Evolutionary conservation across 1,139 yeast species (phyloP).

Genomic region (Candida glucosophila): DNA sequence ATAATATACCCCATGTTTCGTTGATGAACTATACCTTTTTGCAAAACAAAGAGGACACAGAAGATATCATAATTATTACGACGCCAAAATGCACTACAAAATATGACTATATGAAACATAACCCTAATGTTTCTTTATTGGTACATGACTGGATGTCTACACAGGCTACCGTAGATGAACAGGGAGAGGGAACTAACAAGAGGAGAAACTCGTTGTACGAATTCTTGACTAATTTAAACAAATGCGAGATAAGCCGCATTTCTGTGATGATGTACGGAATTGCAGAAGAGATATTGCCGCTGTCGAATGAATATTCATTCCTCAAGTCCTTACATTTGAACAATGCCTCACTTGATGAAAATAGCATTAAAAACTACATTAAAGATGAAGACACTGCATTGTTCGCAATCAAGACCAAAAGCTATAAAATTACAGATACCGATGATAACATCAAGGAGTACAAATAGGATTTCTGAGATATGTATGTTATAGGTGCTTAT

Average conservation of each 20-base stretch:
- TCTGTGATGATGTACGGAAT: constrained; percentile 72
- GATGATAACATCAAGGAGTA: constrained; percentile 55
- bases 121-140: constrained; percentile 69
- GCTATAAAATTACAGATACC: constrained; percentile 76
- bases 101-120: constrained; percentile 52
- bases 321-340: constrained; percentile 55
- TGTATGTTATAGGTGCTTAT: too few species aligned
- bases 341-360: constrained; percentile 60
- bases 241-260: constrained; percentile 64
- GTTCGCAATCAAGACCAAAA: constrained; percentile 52
- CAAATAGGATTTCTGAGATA: too few species aligned
- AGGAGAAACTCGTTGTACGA: constrained; percentile 45
- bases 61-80: constrained; percentile 54
- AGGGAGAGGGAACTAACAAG: constrained; percentile 11
- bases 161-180: constrained; percentile 16
- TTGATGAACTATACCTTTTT: constrained; percentile 83
- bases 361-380: constrained; percentile 45
- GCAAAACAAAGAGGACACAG: constrained; percentile 29
- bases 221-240: constrained; percentile 64
- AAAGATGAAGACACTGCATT: constrained; percentile 55
- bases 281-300: constrained; percentile 35
- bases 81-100: constrained; percentile 65
- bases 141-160: constrained; percentile 84
- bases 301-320: constrained; percentile 38
- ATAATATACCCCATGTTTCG: constrained; percentile 71